These are phyloP conservation scores for Zygosaccharomyces bisporus DNA, from an alignment of 805 yeast species.

Conservation along the genomic window DNA sequence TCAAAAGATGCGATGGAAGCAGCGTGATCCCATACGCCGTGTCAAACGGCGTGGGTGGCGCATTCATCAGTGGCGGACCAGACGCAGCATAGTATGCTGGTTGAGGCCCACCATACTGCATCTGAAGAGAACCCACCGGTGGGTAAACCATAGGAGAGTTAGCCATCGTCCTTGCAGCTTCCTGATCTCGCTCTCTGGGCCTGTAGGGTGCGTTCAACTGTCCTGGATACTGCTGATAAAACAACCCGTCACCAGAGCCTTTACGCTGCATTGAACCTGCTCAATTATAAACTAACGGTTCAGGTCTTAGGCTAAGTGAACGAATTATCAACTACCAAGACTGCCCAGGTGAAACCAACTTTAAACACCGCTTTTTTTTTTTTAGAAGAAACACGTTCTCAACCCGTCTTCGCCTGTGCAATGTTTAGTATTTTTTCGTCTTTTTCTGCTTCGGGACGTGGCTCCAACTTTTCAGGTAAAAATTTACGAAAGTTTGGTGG, in stretches of 20 bases:
- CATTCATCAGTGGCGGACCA: conserved; percentile 18
- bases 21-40: conserved; percentile 55
- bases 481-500: conserved; percentile 9
- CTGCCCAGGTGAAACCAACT: background rate
- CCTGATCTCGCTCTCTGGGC: conserved; percentile 6
- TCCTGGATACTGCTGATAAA: conserved; percentile 5
- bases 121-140: conserved; percentile 9
- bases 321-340: background rate
- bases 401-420: conserved; percentile 3
- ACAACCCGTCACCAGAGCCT: conserved; percentile 1
- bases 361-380: conserved; percentile 3
- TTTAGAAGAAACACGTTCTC: conserved; percentile 8
- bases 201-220: conserved; percentile 4
- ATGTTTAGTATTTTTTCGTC: background rate
- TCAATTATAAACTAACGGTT: conserved; percentile 5
- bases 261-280: background rate
- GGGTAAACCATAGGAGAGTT: conserved; percentile 12
- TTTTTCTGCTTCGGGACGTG: conserved; percentile 5
- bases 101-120: conserved; percentile 13
- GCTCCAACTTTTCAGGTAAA: conserved; percentile 4
- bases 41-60: conserved; percentile 57
- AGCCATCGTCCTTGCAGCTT: conserved; percentile 5
- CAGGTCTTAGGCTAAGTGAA: background rate
- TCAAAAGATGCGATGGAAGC: conserved; percentile 58
- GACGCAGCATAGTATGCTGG: conserved; percentile 12